Conservation (phyloP, 2,329 filamentous ascomycete species). For the Aspergillus felis region DNA sequence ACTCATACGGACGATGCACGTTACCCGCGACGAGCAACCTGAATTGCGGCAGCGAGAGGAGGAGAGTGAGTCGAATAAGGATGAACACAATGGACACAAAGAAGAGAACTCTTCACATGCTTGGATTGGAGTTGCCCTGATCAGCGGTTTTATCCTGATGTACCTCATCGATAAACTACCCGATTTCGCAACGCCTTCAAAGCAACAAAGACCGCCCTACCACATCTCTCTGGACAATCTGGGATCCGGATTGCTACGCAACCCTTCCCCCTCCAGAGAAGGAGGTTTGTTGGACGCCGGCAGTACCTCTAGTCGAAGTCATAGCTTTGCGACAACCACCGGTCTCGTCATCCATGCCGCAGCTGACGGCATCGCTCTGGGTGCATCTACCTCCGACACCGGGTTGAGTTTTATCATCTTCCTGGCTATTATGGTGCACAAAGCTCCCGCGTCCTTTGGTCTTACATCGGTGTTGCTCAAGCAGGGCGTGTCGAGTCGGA, state of each 20-base stretch:
- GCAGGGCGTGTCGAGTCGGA: slow-evolving; percentile 83
- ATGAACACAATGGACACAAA: slow-evolving; percentile 36
- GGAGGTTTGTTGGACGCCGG: slow-evolving; percentile 35
- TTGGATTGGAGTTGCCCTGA: slow-evolving; percentile 83
- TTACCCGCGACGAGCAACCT: slow-evolving; percentile 20
- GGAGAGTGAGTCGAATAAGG: slow-evolving; percentile 27
- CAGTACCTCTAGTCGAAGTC: slow-evolving; percentile 33
- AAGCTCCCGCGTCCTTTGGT: slow-evolving; percentile 92
- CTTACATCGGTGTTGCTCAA: slow-evolving; percentile 85
- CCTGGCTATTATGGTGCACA: slow-evolving; percentile 94
- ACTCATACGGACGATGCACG: slow-evolving; percentile 16
- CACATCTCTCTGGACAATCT: slow-evolving; percentile 88
- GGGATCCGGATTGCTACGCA: slow-evolving; percentile 50
- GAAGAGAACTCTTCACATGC: slow-evolving; percentile 56
- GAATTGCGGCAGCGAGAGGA: slow-evolving; percentile 23
- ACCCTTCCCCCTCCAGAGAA: slow-evolving; percentile 37
- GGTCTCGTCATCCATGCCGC: slow-evolving; percentile 95
- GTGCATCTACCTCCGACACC: slow-evolving; percentile 77
- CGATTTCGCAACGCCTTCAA: slow-evolving; percentile 64
- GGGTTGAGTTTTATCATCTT: slow-evolving; percentile 89
- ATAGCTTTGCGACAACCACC: slow-evolving; percentile 75
- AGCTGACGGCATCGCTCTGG: slow-evolving; percentile 92
- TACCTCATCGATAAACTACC: slow-evolving; percentile 89
- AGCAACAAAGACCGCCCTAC: slow-evolving; percentile 64
- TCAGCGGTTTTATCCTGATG: slow-evolving; percentile 92